phyloP scores from a whole-genome alignment of 1,284 basidiomycete species.

The Ceratobasidium sp. region DNA sequence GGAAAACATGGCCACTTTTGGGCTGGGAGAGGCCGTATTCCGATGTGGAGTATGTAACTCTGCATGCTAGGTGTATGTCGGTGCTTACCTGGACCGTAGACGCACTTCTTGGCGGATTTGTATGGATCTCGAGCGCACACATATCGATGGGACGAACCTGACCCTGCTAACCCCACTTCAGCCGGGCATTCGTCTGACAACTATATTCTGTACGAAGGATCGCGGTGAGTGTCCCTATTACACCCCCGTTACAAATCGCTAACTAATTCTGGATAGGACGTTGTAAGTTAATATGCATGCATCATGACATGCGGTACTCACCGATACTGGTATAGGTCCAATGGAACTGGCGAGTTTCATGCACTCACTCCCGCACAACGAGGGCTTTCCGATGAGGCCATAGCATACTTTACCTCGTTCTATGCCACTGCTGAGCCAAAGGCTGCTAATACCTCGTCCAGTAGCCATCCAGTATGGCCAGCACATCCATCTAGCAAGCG shows the following conservation, averaged over 20 bases:
- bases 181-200: conserved; percentile 27
- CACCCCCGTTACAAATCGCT: background rate
- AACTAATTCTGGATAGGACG: background rate
- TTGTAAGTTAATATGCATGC: background rate
- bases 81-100: background rate
- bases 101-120: conserved; percentile 2
- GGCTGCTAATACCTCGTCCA: background rate
- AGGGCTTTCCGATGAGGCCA: conserved; percentile 13
- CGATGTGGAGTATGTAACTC: conserved; percentile 11
- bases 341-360: conserved; percentile 19
- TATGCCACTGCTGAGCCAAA: conserved; percentile 18
- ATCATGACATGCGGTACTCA: background rate
- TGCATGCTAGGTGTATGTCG: background rate
- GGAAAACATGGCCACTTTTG: conserved; percentile 10
- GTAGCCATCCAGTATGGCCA: background rate
- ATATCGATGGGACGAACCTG: conserved; percentile 35
- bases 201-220: conserved; percentile 23
- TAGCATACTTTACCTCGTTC: conserved; percentile 18
- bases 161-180: conserved; percentile 4
- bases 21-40: conserved; percentile 7
- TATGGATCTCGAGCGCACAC: conserved; percentile 21
- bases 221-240: background rate
- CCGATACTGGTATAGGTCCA: conserved; percentile 7
- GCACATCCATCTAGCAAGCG: conserved; percentile 18
- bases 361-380: conserved; percentile 23